Evolutionary conservation across 192 early-diverging fungal species (phyloP), one percentile per base, ranked within the genome.

Genomic region (Coemansia sp.): DNA sequence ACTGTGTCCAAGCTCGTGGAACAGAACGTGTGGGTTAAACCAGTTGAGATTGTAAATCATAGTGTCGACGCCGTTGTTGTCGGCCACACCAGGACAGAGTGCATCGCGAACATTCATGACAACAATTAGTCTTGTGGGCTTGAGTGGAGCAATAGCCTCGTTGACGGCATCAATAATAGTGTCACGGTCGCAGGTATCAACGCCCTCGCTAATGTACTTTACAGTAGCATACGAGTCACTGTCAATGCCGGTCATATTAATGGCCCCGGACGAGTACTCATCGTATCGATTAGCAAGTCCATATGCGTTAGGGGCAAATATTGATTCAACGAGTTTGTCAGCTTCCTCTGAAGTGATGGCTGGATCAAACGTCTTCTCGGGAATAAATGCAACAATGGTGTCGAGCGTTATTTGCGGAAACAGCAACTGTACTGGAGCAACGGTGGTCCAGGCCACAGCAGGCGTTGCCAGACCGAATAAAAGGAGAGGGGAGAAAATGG

Each of bases 11-110:
- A 53, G 51, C 51, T 53, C 51, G 26, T 53, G 51, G 51, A 53
- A 53, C 51, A 53, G 51, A 53, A 53, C 51, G 7, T 53, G 51
- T 11, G 51, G 51, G 22, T 53, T 53, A 24, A 53, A 26, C 51
- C 22, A 20, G 26, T 53, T 14, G 14, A 53, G 51, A 10, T 24
- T 26, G 22, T 26, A 53, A 10, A 53, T 14, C 51, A 53, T 53
- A 5, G 51, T 53, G 19, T 14, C 51, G 14, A 26, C 16, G 51
- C 4, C 20, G 23, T 13, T 53, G 22, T 53, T 53, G 26, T 53
- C 51, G 1, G 51, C 51, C 4, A 23, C 3, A 14, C 51, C 51
- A 9, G 51, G 26, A 8, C 51, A 53, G 16, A 26, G 11, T 53
- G 51, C 22, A 2, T 53, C 26, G 51, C 51, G 51, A 22, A 26